Evolutionary conservation across 306 rosid species (phyloP), one percentile per base, ranked within the genome.

Genomic region (Astragalus membranaceus): DNA sequence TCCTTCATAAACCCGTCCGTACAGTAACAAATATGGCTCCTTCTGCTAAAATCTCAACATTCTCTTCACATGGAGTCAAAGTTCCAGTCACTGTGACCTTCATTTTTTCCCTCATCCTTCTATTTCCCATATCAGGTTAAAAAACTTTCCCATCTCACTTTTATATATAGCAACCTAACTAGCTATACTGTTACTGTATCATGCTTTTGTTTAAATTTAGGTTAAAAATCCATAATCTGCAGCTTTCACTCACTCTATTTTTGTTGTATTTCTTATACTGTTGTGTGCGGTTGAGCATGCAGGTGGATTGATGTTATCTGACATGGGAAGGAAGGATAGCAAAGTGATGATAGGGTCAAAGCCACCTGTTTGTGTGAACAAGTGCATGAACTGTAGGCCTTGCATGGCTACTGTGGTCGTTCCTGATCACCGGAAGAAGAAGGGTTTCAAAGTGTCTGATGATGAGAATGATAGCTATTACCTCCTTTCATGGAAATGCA

Each of bases 401-500:
- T 91, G 97, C 79, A 75, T 49, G 79, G 89, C 96, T 1, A 84
- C 91, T 29, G 80, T 88, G 67, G 91, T 91, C 9, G 66, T 88
- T 71, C 92, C 92, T 33, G 67, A 67, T 68, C 91, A 85, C 80
- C 72, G 30, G 4, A 78, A 32, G 66, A 79, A 66, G 43, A 75
- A 78, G 57, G 72, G 23, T 10, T 66, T 75, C 20, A 51, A 58
- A 20, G 51, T 54, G 7, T 37, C 68, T 47, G 74, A 77, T 0
- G 87, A 85, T 11, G 83, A 75, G 30, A 89, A 77, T 47, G 93
- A 79, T 63, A 78, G 78, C 75, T 88, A 91, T 72, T 87, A 91
- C 64, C 90, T 91, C 39, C 89, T 91, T 41, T 87, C 95, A 3
- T 91, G 97, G 97, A 88, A 79, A 85, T 91, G 97, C 78, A 83